Conservation (phyloP, 2,329 filamentous ascomycete genomes). For the Ophiostoma sp. region DNA sequence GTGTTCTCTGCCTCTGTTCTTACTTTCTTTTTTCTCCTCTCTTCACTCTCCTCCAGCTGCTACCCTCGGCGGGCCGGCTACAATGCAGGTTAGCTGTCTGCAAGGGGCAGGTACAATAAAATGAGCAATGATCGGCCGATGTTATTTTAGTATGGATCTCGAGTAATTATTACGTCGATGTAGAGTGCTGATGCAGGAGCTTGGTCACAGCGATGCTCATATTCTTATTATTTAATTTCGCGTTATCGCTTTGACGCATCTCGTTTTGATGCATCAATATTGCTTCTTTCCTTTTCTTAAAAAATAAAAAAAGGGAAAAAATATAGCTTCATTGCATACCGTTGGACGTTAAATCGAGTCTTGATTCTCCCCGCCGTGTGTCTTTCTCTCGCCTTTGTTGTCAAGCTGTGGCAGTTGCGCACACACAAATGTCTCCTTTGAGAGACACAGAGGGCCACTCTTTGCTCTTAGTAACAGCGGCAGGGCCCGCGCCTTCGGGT, state of each 20-base stretch:
- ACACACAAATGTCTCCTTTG: neutral
- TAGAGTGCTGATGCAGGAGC: neutral
- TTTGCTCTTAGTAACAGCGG: constrained; percentile 9
- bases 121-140: constrained; percentile 8
- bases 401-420: neutral
- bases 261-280: neutral
- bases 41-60: neutral
- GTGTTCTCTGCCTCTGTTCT: neutral
- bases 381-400: neutral
- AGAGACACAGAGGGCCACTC: constrained; percentile 1
- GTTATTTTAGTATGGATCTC: neutral
- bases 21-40: neutral
- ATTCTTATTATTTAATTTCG: neutral
- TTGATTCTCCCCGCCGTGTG: neutral
- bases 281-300: neutral
- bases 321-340: neutral
- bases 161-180: neutral
- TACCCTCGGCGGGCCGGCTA: neutral
- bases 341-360: neutral
- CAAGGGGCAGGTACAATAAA: constrained; percentile 20
- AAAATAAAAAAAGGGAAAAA: neutral
- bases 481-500: constrained; percentile 18
- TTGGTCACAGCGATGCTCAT: neutral
- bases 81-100: constrained; percentile 17
- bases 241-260: neutral